Base-by-base conservation (phyloP, 2,329 filamentous ascomycete species). In the Biscogniauxia marginata region DNA sequence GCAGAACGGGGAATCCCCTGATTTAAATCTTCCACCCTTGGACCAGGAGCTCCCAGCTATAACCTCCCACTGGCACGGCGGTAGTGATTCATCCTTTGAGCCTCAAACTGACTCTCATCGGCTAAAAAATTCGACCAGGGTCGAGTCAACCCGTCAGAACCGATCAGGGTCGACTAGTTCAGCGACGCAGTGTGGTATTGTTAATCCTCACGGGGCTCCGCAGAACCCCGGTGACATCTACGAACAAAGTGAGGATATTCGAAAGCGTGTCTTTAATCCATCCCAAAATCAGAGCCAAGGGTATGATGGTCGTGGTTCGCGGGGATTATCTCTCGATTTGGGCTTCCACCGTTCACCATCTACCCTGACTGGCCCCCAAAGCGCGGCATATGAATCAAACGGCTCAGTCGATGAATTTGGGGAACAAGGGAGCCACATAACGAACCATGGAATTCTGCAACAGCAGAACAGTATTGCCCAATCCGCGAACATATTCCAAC, bases 181-280 rank as follows among this genome's bases (percentile, higher is more conserved):
- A 6, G 56, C 53, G 11, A 51, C 63, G 13, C 60, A 62, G 52
- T 57, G 61, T n/a, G 39, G 46, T 20, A 52, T 60, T 23, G 56
- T 62, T 20, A 69, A 69, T 53, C 67, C 68, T 54, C 70, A 72
- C 49, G 70, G 70, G 24, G 67, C 69, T 21, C 69, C 69, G 6
- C 69, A 71, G 57, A 69, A 72, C 39, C 69, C 69, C 6, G 58
- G 68, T 11, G 70, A 72, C 34, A 70, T 72, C 47, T 72, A 72
- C 50, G 64, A 67, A 11, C 65, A 65, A 49, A 71, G 68, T 45
- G 66, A 71, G 39, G 67, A 70, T 23, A 63, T 72, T 24, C 62
- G 69, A 45, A 69, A 63, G 55, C 63, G 62, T 13, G 51, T 51
- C n/a, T 65, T 64, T 23, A 59, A 66, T 11, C 52, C 57, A 9